These are phyloP conservation scores for Nakaseomyces glabratus DNA, from an alignment of 1,139 yeast species.

Conservation along the genomic window DNA sequence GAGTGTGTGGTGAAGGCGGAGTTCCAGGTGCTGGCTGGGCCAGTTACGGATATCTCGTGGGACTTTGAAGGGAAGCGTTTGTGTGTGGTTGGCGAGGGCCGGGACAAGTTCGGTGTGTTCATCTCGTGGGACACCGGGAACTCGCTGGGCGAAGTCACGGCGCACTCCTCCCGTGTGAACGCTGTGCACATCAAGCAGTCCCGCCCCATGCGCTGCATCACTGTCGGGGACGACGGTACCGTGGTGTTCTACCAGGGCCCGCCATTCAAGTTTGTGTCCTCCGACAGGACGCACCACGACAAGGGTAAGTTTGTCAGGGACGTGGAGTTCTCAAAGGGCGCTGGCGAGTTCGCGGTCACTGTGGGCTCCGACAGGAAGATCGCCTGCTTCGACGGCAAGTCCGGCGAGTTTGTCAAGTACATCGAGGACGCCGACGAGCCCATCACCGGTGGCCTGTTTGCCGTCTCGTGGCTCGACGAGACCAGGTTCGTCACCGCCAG, in stretches of 20 bases:
- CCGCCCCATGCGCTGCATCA: slow-evolving; percentile 89
- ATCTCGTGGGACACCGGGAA: slow-evolving; percentile 93
- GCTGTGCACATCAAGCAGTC: slow-evolving; percentile 80
- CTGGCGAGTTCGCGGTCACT: slow-evolving; percentile 59
- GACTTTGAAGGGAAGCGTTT: slow-evolving; percentile 80
- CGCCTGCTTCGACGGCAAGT: slow-evolving; percentile 75
- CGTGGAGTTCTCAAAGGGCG: slow-evolving; percentile 71
- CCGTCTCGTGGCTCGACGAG: slow-evolving; percentile 65
- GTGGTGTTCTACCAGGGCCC: slow-evolving; percentile 86
- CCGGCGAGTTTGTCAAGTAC: slow-evolving; percentile 61
- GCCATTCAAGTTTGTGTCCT: slow-evolving; percentile 76
- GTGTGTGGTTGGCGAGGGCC: slow-evolving; percentile 93
- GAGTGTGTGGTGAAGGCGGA: slow-evolving; percentile 70
- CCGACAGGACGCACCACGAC: slow-evolving; percentile 61
- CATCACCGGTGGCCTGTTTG: slow-evolving; percentile 63
- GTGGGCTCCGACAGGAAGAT: slow-evolving; percentile 82
- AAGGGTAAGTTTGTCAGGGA: slow-evolving; percentile 65
- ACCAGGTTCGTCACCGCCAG: slow-evolving; percentile 64
- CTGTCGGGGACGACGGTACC: slow-evolving; percentile 82
- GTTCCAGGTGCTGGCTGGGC: slow-evolving; percentile 71
- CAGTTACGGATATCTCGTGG: slow-evolving; percentile 82
- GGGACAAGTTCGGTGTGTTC: slow-evolving; percentile 85
- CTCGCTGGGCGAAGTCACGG: slow-evolving; percentile 89
- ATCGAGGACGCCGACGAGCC: slow-evolving; percentile 45
- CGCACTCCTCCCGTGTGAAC: slow-evolving; percentile 79